These are phyloP conservation scores for Lanmaoa rubissima DNA, from an alignment of 768 basidiomycete species.

Conservation along the genomic window DNA sequence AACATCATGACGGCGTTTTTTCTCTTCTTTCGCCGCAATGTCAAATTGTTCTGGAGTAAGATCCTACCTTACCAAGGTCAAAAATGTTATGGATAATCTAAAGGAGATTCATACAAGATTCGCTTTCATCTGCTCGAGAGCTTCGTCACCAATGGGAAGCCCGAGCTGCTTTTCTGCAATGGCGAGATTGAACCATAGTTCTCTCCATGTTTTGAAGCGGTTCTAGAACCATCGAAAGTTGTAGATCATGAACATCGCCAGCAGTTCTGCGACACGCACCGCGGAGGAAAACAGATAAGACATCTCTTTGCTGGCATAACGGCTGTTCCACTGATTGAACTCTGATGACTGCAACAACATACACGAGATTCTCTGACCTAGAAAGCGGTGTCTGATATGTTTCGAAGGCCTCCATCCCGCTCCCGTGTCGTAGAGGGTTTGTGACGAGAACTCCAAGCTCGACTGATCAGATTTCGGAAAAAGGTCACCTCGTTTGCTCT, in stretches of 20 bases:
- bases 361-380: slow-evolving; percentile 45
- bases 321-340: slow-evolving; percentile 46
- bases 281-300: slow-evolving; percentile 92
- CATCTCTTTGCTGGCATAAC: slow-evolving; percentile 99
- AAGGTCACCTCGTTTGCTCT: neutral
- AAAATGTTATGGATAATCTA: neutral
- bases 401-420: slow-evolving; percentile 59
- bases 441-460: neutral
- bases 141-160: slow-evolving; percentile 82
- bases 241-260: neutral
- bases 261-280: slow-evolving; percentile 43
- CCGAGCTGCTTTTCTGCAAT: slow-evolving; percentile 96
- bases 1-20: slow-evolving; percentile 96
- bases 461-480: slow-evolving; percentile 6
- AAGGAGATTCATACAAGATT: slow-evolving; percentile 59
- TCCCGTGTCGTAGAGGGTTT: neutral
- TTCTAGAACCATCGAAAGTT: slow-evolving; percentile 49
- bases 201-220: slow-evolving; percentile 92
- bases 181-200: slow-evolving; percentile 94
- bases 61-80: slow-evolving; percentile 44
- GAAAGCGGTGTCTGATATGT: slow-evolving; percentile 81
- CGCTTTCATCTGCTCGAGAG: slow-evolving; percentile 92
- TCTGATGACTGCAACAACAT: neutral
- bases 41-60: slow-evolving; percentile 89
- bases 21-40: slow-evolving; percentile 91